Evolutionary conservation across 2,329 filamentous ascomycete genomes (phyloP), one percentile per base, ranked within the genome.

Genomic region (Sporothrix globosa): DNA sequence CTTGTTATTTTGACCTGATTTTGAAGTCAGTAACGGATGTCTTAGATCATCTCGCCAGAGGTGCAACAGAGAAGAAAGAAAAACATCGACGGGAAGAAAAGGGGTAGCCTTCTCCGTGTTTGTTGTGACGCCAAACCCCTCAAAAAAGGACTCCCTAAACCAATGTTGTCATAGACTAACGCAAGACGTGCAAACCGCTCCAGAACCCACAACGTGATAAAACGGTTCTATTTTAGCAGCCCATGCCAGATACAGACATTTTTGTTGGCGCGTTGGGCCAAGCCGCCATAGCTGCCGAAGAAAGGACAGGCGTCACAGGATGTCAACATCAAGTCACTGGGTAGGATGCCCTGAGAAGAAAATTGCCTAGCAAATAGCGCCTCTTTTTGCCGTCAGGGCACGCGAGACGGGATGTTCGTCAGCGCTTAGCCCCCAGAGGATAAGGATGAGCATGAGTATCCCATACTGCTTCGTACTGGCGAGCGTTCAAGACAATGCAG

Each of bases 1-100:
- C 34, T 41, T 66, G 63, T 24, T 66, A 66, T 66, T 66, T 66
- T 41, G 63, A 53, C 63, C 27, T 66, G 46, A 24, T n/a, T 27
- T 7, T 27, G 24, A 19, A 4, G 34, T 34, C 1, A 34, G 34
- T 34, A 34, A 34, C 34, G 34, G 34, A 34, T 6, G 34, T 34
- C 34, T 34, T 34, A 9, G 34, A 34, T 34, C 34, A 6, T 9
- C 34, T 34, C 34, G 7, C 34, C 34, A 11, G 52, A 21, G 11
- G n/a, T 10, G 21, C 9, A 1, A 24, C 24, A 30, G 21, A 27
- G 24, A 30, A 27, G 11, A 53, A 21, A 53, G 52, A 24, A 27
- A 27, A 11, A 19, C 6, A 5, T 21, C 5, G 3, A 2, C 2
- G 1, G 5, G 6, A 7, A 50, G 19, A 1, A 50, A 44, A 44